Base-by-base conservation (phyloP, 2,329 filamentous ascomycete genomes). In the Sarocladium oryzae region DNA sequence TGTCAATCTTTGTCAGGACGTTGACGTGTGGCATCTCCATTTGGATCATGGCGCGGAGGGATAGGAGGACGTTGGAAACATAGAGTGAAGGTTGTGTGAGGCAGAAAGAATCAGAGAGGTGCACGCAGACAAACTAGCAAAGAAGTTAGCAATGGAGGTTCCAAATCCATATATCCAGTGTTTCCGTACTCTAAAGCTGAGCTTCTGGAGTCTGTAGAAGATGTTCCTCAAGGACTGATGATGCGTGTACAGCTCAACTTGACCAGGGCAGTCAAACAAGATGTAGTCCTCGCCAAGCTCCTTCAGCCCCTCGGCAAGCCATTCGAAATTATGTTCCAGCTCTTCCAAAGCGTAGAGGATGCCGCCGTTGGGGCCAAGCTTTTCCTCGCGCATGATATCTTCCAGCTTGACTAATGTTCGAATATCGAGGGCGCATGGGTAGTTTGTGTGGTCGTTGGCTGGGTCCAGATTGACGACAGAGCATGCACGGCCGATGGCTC, bases 11-110 rank as follows among this genome's bases (percentile, higher is more conserved):
- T 53, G 91, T 96, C 23, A 99, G 79, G 55, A 99, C 88, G 63
- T 99, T 99, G 58, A 99, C 77, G 64, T 96, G 89, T 1, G 93
- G 90, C 55, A 97, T 86, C 63, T 97, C 93, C 80, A 99, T 92
- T 70, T 97, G 93, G 50, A 99, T 83, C 92, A 99, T 99, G 60
- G 89, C 91, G 57, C 93, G 86, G 56, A 99, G 82, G 51, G 90
- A 92, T 21, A 99, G 84, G 52, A 99, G 84, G 52, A 99, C 78
- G 60, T 95, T 93, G 58, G 92, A 95, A 54, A 99, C 86, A 69
- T 96, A 99, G 54, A 97, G 81, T 2, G 91, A 96, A 1, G 93
- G 93, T 54, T 95, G 84, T 1, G 91, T 96, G 24, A 97, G 78
- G 66, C 89, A 92, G 65, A 96, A 93, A 4, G 89, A 95, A 67